Evolutionary conservation across 2,329 filamentous ascomycete species (phyloP).

Genomic region (Cadophora sp.): DNA sequence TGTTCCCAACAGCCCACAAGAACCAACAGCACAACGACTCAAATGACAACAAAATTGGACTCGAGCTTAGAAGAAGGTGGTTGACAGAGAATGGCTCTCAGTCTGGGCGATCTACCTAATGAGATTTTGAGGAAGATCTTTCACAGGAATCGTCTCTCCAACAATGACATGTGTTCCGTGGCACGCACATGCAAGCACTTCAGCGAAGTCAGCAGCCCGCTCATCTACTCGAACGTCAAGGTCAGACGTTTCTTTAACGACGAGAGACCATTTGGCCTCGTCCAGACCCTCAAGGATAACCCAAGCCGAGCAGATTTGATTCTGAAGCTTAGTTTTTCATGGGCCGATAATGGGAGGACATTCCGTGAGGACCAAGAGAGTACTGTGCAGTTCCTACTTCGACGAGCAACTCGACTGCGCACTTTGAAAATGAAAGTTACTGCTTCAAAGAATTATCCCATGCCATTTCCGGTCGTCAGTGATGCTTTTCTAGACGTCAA

Average conservation of each 20-base stretch:
- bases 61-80: not conserved
- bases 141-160: not conserved
- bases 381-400: slow-evolving; percentile 6
- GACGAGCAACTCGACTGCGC: not conserved
- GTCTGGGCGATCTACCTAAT: not conserved
- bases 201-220: not conserved
- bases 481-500: not conserved
- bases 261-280: not conserved
- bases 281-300: not conserved
- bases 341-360: not conserved
- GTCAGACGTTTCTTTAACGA: not conserved
- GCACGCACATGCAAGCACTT: not conserved
- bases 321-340: not conserved
- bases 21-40: not conserved
- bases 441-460: not conserved
- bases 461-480: not conserved
- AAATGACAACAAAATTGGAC: not conserved
- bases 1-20: not conserved
- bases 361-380: not conserved
- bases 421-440: not conserved
- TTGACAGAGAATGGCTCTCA: not conserved
- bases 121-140: not conserved
- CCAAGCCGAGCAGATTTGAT: slow-evolving; percentile 1
- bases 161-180: not conserved
- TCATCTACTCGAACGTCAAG: slow-evolving; percentile 7